Evolutionary conservation across 352 stramenopile species (phyloP), one percentile per base, ranked within the genome.

Genomic region (Globisporangium heterothallicum): DNA sequence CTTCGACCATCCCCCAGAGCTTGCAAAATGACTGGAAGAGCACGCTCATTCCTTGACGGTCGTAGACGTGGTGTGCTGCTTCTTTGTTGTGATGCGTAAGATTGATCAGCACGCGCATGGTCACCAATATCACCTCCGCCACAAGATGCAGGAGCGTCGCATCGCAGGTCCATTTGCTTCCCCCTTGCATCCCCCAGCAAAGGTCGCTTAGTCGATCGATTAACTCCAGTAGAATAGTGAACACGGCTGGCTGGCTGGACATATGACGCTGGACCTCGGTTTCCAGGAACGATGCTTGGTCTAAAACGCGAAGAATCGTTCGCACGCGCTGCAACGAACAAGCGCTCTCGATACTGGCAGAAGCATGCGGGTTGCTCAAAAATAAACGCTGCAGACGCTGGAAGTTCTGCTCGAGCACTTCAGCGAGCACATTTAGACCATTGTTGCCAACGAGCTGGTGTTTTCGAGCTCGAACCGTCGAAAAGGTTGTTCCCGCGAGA

Each of bases 41-140:
- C 9, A 72, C 53, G 3, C 60, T 42, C 46, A 74, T 87, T 0
- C 82, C 79, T 12, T 58, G 40, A 4, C 76, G 42, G 2, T 32
- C 35, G 16, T 66, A 38, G 7, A 93, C 56, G 19, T 85, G 64
- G 0, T 9, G 45, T 18, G 73, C 69, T 45, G 78, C 77, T 6
- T 70, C 64, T 24, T 59, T 42, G 18, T 84, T 89, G 51, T 87
- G 77, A 36, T 93, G 82, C 1, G 82, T 89, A 18, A 93, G 66
- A 50, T 93, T 93, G 59, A 91, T 83, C 13, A 91, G 32, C 18
- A 91, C 72, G 12, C 79, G 73, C 38, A 90, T 38, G 9, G 64
- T 46, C 2, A 64, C 65, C 16, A 86, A 44, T 9, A 87, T 57
- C 0, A 76, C 67, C 5, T 87, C 77, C 1, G 73, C 51, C 13